Evolutionary conservation across 2,329 filamentous ascomycete species (phyloP), one percentile per base, ranked within the genome.

Genomic region (Dactylellina sp.): DNA sequence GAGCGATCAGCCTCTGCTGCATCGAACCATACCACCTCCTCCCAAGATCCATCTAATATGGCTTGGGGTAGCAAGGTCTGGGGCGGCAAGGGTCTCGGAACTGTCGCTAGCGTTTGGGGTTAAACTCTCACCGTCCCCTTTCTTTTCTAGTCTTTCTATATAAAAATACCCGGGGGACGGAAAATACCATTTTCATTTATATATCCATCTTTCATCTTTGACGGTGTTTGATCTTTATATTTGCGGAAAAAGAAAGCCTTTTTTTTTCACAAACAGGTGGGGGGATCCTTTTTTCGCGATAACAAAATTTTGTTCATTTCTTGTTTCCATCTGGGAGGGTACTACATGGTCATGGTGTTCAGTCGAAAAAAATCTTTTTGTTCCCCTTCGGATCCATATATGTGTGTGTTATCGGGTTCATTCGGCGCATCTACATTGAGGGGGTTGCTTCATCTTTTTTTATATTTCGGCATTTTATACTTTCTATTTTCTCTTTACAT

Each of bases 41-140:
- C 75, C 18, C 76, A 78, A 71, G 74, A 72, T 14, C 75, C 74
- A 56, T 71, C 76, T 40, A 76, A 78, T 59, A 77, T 76, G 60
- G 76, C 75, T 53, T 78, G 77, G 77, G 76, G 77, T 40, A 65
- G 60, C 60, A 78, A 78, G 57, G 77, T 79, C 52, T 79, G 77
- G 77, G 77, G 77, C 46, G 59, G 75, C 68, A 78, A 78, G 70
- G 76, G 77, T 49, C 76, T 79, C 55, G 76, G 75, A 72, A 77
- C 76, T 55, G 77, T 78, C 40, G 76, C 76, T 47, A 79, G 77
- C 59, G 77, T 79, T 28, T 79, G 77, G 77, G 77, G 77, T 40
- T 78, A 77, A 75, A 40, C 25, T 37, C 53, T 35, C 46, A 28
- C 11, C 35, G 52, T 62, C 52, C 50, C 16, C 57, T 44, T 50